Conservation (phyloP, 192 early-diverging fungal species). For the Lobosporangium transversale region DNA sequence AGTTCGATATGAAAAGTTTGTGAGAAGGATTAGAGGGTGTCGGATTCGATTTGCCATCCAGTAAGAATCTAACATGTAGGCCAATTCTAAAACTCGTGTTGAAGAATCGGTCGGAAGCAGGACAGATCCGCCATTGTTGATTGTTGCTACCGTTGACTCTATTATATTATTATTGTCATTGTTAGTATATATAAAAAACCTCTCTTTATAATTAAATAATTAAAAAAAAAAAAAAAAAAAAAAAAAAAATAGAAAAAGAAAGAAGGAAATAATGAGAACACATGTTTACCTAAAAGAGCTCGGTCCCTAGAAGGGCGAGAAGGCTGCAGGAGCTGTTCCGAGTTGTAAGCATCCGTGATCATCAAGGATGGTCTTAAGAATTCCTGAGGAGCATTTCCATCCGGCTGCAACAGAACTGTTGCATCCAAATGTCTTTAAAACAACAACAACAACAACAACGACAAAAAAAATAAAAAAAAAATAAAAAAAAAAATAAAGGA, state of each 20-base stretch:
- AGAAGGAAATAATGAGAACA: too few relatives aligned
- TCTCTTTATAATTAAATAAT: too few relatives aligned
- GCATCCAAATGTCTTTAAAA: constrained; percentile 77
- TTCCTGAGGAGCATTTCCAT: constrained; percentile 70
- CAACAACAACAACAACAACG: not conserved
- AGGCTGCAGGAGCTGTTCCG: constrained; percentile 68
- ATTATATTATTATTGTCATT: not conserved
- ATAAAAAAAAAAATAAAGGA: constrained; percentile 30
- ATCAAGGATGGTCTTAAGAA: constrained; percentile 87
- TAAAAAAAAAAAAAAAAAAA: too few relatives aligned
- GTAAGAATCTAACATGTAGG: constrained; percentile 87
- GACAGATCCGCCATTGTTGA: constrained; percentile 78
- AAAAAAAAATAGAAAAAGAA: too few relatives aligned
- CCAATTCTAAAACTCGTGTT: constrained; percentile 90
- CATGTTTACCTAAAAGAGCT: constrained; percentile 74
- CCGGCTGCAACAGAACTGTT: constrained; percentile 66
- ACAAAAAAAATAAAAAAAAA: constrained; percentile 63
- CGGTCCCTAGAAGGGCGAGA: constrained; percentile 79
- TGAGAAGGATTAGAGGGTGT: constrained; percentile 82
- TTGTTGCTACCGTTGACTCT: constrained; percentile 72
- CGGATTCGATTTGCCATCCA: constrained; percentile 73
- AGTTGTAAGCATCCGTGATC: constrained; percentile 92
- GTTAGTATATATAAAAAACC: not conserved
- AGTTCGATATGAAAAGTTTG: constrained; percentile 77
- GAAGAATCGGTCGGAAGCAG: constrained; percentile 91